Base-by-base conservation (phyloP, 768 basidiomycete species). In the Russula brevipes region DNA sequence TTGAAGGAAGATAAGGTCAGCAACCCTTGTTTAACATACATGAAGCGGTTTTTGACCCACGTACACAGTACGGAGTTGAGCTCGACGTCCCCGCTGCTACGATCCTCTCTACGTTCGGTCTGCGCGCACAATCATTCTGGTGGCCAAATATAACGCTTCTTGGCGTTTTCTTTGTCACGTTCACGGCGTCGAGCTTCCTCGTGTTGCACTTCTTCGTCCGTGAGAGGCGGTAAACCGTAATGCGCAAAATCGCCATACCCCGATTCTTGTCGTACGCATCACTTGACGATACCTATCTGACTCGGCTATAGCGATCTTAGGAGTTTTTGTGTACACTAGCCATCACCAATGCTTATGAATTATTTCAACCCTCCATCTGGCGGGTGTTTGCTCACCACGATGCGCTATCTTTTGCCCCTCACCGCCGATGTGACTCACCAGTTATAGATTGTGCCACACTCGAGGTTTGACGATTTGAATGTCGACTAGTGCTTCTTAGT, bases 111-210 rank as follows among this genome's bases (percentile, higher is more conserved):
- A 87, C 88, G 33, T 99, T 99, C 69, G 97, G 97, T 5, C 84
- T 99, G 57, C 82, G 87, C 63, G 88, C 95, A 33, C 92, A 94
- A 80, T 94, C 96, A 0, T 98, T 95, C 80, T 99, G 97, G 97
- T 98, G 91, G 91, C 97, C 97, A 0, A 95, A 99, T 72, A 90
- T 94, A 39, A 81, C 87, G 0, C 76, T 94, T 0, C 80, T 98
- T 5, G 88, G 80, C 6, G 91, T 94, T 53, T 94, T 94, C 78
- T 95, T 98, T 70, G 86, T 82, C 33, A 75, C 79, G 2, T 94
- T 94, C 74, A 93, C 89, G 5, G 72, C 83, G 5, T 78, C 79
- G 41, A 94, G 91, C 74, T 98, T 84, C 73, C 66, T 93, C 58
- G 86, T 84, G 52, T 77, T 98, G 33, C 91, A 96, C 71, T 86